Evolutionary conservation across 495 filamentous ascomycete species (phyloP).

Genomic region (Cetradonia linearis): DNA sequence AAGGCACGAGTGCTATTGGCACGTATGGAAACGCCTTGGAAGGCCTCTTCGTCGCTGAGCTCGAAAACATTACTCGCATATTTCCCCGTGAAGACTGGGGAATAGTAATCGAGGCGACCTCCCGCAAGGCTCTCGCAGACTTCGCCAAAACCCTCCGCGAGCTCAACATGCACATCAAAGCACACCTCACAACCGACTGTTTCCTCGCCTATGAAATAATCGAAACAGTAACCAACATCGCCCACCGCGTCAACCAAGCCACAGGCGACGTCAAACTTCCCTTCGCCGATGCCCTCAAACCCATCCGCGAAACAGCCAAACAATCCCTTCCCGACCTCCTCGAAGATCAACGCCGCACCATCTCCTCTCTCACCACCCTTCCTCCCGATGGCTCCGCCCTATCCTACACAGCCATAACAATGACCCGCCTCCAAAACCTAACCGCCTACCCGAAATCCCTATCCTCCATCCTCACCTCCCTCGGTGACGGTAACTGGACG

Average conservation of each 20-base stretch:
- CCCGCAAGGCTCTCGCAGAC: constrained; percentile 62
- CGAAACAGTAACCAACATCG: constrained; percentile 75
- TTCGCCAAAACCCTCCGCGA: constrained; percentile 80
- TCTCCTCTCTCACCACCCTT: constrained; percentile 50
- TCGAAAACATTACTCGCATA: constrained; percentile 73
- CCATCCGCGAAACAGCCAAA: constrained; percentile 85
- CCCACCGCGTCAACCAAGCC: constrained; percentile 64
- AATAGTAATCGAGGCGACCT: constrained; percentile 64
- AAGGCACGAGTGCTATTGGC: constrained; percentile 88
- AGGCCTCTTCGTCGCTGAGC: constrained; percentile 73
- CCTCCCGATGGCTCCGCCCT: constrained; percentile 71
- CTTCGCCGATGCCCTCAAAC: constrained; percentile 75
- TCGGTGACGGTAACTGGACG: constrained; percentile 90
- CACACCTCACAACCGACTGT: constrained; percentile 83
- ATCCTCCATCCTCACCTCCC: constrained; percentile 76
- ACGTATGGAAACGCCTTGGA: constrained; percentile 83
- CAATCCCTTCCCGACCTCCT: constrained; percentile 72
- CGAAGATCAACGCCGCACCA: constrained; percentile 70
- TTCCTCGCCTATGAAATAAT: constrained; percentile 94
- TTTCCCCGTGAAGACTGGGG: constrained; percentile 80
- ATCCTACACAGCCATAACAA: constrained; percentile 69
- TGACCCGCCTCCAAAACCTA: constrained; percentile 79
- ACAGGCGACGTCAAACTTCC: constrained; percentile 78
- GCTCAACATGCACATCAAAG: constrained; percentile 77
- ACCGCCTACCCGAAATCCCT: constrained; percentile 79